Percentiles rank a stretch among this genome's conserved stretches.
phyloP scores from a whole-genome alignment of 2,329 filamentous ascomycete species.

The Rhynchosporium graminicola region DNA sequence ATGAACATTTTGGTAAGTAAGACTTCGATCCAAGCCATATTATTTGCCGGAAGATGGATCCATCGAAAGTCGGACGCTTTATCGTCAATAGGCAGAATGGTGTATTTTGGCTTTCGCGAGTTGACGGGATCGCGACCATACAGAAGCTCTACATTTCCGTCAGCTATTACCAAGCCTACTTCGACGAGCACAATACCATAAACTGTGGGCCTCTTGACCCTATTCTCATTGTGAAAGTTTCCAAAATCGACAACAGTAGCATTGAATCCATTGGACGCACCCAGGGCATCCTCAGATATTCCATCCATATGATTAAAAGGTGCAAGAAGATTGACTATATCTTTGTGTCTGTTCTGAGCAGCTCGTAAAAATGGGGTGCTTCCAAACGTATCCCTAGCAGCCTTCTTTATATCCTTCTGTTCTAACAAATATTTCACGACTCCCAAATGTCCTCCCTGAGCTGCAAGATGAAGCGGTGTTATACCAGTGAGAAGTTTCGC shows the following conservation, averaged over 20 bases:
- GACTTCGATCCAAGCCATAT: constrained; percentile 37
- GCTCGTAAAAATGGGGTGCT: constrained; percentile 34
- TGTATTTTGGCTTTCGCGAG: constrained; percentile 30
- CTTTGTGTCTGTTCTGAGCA: constrained; percentile 32
- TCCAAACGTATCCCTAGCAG: constrained; percentile 33
- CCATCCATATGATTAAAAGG: constrained; percentile 31
- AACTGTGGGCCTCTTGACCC: constrained; percentile 27
- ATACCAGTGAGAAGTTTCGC: constrained; percentile 34
- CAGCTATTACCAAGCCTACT: not conserved
- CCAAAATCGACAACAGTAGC: constrained; percentile 35
- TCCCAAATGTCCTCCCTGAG: constrained; percentile 31
- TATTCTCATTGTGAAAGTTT: constrained; percentile 32
- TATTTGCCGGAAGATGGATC: constrained; percentile 37
- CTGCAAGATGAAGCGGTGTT: constrained; percentile 33
- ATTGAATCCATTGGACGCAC: constrained; percentile 35
- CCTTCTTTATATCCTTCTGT: constrained; percentile 29
- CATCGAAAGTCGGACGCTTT: constrained; percentile 34
- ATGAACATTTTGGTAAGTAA: constrained; percentile 35
- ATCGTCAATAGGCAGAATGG: constrained; percentile 30
- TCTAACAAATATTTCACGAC: constrained; percentile 30
- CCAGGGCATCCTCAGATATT: constrained; percentile 34
- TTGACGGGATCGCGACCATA: constrained; percentile 34
- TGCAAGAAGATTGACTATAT: constrained; percentile 33
- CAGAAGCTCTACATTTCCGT: constrained; percentile 25
- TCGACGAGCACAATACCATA: constrained; percentile 21